Evolutionary conservation across 2,329 filamentous ascomycete genomes (phyloP), one percentile per base, ranked within the genome.

Genomic region (Neopestalotiopsis rosae): DNA sequence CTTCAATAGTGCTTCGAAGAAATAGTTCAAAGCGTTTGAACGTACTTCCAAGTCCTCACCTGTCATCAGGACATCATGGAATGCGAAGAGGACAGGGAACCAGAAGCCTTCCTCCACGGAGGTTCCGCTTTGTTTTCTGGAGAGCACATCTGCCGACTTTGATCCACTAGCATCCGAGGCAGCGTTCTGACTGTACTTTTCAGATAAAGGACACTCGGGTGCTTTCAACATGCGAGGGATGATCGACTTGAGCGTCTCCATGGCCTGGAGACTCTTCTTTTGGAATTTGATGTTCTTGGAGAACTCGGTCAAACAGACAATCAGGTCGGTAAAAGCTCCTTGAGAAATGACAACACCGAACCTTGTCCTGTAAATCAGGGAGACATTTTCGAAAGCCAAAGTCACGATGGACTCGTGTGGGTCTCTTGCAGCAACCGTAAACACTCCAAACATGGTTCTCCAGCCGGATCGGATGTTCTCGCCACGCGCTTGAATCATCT

Each of bases 361-460:
- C 40, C 96, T 91, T 32, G 94, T 95, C 80, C 94, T 97, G 85
- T 98, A 99, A 24, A 99, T 94, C 72, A 97, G 94, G 34, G 92
- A 94, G 66, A 99, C 95, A 78, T 98, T 97, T 76, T 99, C 96
- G 77, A 97, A 99, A 0, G 97, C 95, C 76, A 99, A 90, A 76
- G 95, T 98, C 70, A 99, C 96, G 72, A 99, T 98, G 71, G 91
- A 92, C 84, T 99, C 96, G 78, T 97, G 95, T 17, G 93, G 94
- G 77, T 98, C 97, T 70, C 92, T 88, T 20, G 97, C 96, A 34
- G 97, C 96, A 49, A 98, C 94, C 1, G 95, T 98, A 78, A 99
- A 99, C 38, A 98, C 95, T 4, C 95, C 96, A 81, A 99, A 98
- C 95, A 99, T 99, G 24, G 97, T 98, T 78, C 96, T 92, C 96